Evolutionary conservation across 2,329 filamentous ascomycete genomes (phyloP), one percentile per base, ranked within the genome.

Genomic region (Calonectria henricotiae): DNA sequence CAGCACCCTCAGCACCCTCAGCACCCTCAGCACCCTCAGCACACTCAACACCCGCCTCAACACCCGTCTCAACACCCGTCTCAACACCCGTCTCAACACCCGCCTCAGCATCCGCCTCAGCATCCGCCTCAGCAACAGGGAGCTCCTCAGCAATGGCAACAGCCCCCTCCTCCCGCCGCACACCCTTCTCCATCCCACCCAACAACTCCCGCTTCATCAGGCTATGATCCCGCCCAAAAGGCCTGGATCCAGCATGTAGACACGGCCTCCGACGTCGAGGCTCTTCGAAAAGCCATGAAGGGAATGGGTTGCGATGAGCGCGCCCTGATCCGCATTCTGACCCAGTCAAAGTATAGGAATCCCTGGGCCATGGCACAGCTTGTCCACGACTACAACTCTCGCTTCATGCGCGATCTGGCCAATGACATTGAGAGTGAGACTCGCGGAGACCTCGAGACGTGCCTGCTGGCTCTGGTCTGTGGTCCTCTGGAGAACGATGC

Each of bases 401-500:
- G 79, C 1, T 82, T 82, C 69, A 77, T 79, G 60, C 80, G 81
- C 7, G 75, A 81, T 2, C 69, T 83, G 2, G 72, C 62, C 25
- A 77, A 81, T 32, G 81, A 83, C 15, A 79, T 83, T 30, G 76
- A 81, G 68, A 79, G 77, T 13, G 80, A 82, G 49, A 81, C 80
- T 0, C 74, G 77, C 1, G 78, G 81, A 3, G 72, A 75, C 6
- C 73, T 82, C 1, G 77, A 82, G 70, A 79, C 76, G 0, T 76
- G 69, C 1, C 74, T 83, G 0, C 62, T 83, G 1, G 78, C 81
- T 0, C 51, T 83, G 17, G 67, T 81, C 3, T 73, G 76, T 1
- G 80, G 80, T 0, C 81, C 82, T 0, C 72, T 83, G 0, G 75
- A 75, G 39, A 79, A 81, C 3, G 81, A 83, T n/a, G 80, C 78